A percentile compares a stretch with the other conserved stretches of the same genome.
phyloP scores from a whole-genome alignment of 805 yeast species.

The Candida silvicultrix region DNA sequence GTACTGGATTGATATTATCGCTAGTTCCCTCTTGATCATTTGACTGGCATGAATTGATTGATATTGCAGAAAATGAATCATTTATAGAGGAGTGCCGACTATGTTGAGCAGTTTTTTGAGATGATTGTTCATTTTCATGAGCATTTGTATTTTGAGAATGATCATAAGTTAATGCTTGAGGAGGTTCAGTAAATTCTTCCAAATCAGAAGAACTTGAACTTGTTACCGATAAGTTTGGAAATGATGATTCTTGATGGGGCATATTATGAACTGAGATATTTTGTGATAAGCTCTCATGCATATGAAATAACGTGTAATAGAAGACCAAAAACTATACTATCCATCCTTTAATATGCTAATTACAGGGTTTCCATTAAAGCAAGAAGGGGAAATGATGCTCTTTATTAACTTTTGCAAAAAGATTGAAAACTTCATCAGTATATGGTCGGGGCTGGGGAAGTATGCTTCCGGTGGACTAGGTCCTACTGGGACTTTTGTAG shows the following conservation, averaged over 20 bases:
- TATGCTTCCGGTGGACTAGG: background rate
- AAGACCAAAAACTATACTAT: no score
- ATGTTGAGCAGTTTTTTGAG: no score
- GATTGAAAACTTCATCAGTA: no score
- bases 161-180: background rate
- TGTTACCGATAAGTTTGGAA: background rate
- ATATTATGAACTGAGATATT: no score
- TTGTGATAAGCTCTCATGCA: no score
- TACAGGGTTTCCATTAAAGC: no score
- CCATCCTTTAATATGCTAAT: no score
- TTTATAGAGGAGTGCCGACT: background rate
- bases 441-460: background rate
- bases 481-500: no score
- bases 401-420: no score
- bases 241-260: background rate
- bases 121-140: background rate
- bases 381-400: no score
- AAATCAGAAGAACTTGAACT: background rate
- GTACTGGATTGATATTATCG: conserved; percentile 21
- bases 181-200: background rate
- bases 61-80: background rate
- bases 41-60: background rate
- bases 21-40: conserved; percentile 10
- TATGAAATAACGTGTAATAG: no score
- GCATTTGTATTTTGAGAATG: background rate